Evolutionary conservation across 1,284 basidiomycete species (phyloP).

Genomic region (Tilletia walkeri): DNA sequence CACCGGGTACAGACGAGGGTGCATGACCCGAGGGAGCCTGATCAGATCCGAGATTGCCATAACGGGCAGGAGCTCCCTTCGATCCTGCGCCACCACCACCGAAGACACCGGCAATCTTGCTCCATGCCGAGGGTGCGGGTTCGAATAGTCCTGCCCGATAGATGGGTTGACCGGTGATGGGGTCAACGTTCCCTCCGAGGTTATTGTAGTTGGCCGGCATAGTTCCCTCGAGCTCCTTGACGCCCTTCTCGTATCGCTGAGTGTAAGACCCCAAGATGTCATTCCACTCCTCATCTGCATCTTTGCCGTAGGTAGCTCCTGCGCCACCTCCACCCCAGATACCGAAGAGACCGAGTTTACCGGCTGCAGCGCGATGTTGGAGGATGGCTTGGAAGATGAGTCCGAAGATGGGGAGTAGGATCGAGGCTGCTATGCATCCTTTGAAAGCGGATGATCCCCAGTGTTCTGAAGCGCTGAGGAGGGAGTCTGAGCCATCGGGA

Average conservation of each 20-base stretch:
- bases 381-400: conserved; percentile 40
- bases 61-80: conserved; percentile 29
- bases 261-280: conserved; percentile 44
- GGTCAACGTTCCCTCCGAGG: background rate
- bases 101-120: conserved; percentile 30
- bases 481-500: conserved; percentile 25
- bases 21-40: conserved; percentile 1
- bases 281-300: conserved; percentile 45
- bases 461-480: conserved; percentile 26
- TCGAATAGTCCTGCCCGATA: conserved; percentile 41
- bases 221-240: background rate
- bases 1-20: background rate
- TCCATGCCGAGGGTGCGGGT: conserved; percentile 35
- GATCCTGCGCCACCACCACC: background rate
- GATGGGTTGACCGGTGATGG: conserved; percentile 3
- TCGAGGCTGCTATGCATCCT: conserved; percentile 44
- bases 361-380: conserved; percentile 33
- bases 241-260: conserved; percentile 29
- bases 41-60: conserved; percentile 26
- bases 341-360: background rate
- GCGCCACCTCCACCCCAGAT: conserved; percentile 13
- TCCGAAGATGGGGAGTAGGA: conserved; percentile 34
- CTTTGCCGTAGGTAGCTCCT: conserved; percentile 21
- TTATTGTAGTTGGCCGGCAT: conserved; percentile 3
- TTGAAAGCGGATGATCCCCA: conserved; percentile 47